A percentile compares a stretch with the other conserved stretches of the same genome.
These are phyloP conservation scores for Schizonepeta tenuifolia DNA, from an alignment of 257 asterid genomes.

Conservation along the genomic window DNA sequence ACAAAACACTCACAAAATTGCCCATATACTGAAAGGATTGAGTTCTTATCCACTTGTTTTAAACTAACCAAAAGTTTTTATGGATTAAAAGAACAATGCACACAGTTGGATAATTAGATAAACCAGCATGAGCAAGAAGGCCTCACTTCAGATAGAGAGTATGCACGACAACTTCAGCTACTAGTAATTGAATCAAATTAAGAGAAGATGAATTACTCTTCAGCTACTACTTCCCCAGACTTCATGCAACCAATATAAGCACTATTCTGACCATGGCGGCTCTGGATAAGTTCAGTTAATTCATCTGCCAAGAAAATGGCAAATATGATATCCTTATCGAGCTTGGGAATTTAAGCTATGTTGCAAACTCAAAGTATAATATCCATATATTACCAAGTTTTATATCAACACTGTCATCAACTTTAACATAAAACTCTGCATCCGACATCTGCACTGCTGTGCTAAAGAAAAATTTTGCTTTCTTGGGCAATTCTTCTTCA, in stretches of 20 bases:
- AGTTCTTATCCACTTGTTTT: not conserved
- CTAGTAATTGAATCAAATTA: constrained; percentile 11
- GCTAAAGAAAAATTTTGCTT: constrained; percentile 79
- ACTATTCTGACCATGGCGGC: constrained; percentile 68
- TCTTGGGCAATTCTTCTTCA: constrained; percentile 81
- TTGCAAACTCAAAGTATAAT: constrained; percentile 11
- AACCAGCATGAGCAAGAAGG: constrained; percentile 19
- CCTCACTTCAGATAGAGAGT: not conserved
- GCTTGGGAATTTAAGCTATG: not conserved
- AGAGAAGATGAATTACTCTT: constrained; percentile 65
- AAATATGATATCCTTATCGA: constrained; percentile 7
- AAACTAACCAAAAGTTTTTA: constrained; percentile 10
- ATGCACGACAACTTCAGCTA: constrained; percentile 11
- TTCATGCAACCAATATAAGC: constrained; percentile 96
- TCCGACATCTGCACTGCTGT: constrained; percentile 92
- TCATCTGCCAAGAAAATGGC: constrained; percentile 53
- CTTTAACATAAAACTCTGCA: constrained; percentile 90
- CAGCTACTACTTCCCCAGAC: constrained; percentile 82
- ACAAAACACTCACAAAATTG: not conserved
- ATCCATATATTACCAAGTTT: constrained; percentile 60
- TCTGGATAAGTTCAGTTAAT: constrained; percentile 72
- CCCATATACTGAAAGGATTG: constrained; percentile 23
- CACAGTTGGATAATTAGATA: constrained; percentile 5
- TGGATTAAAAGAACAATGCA: not conserved
- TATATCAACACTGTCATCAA: constrained; percentile 72